Evolutionary conservation across 306 rosid genomes (phyloP).

Genomic region (Sesbania bispinosa): DNA sequence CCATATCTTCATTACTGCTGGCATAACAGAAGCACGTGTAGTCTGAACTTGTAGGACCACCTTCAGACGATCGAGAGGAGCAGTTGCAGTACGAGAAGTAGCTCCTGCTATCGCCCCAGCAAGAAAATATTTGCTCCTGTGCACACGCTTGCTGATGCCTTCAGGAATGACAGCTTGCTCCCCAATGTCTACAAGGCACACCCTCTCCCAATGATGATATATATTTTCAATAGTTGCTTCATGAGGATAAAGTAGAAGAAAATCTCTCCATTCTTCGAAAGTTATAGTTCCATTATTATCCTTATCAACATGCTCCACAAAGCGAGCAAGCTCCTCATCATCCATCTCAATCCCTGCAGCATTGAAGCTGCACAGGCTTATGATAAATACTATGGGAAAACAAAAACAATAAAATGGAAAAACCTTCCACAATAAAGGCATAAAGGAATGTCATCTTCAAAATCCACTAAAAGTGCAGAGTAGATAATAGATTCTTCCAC

Average conservation of each 20-base stretch:
- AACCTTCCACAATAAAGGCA: not conserved
- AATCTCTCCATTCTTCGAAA: slow-evolving; percentile 62
- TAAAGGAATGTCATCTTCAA: slow-evolving; percentile 8
- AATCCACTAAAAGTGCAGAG: not conserved
- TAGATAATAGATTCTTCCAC: slow-evolving; percentile 5
- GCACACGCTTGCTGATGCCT: slow-evolving; percentile 44
- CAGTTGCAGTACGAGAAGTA: slow-evolving; percentile 49
- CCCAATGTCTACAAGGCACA: slow-evolving; percentile 50
- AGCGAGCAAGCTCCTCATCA: slow-evolving; percentile 47
- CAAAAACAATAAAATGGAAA: not conserved
- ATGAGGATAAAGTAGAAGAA: slow-evolving; percentile 54
- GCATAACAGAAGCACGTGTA: slow-evolving; percentile 28
- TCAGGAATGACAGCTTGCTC: slow-evolving; percentile 57
- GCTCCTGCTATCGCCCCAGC: slow-evolving; percentile 53
- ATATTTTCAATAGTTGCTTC: slow-evolving; percentile 56
- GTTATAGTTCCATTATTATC: slow-evolving; percentile 51
- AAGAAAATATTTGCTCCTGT: slow-evolving; percentile 36
- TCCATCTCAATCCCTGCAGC: slow-evolving; percentile 48
- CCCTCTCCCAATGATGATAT: slow-evolving; percentile 53
- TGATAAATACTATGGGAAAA: slow-evolving; percentile 28
- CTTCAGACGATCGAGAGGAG: slow-evolving; percentile 58
- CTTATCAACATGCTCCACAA: slow-evolving; percentile 56
- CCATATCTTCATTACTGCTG: slow-evolving; percentile 46
- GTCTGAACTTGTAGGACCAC: slow-evolving; percentile 48
- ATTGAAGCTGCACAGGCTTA: slow-evolving; percentile 39